phyloP scores from a whole-genome alignment of 2,329 filamentous ascomycete genomes.

The Xylaria multiplex region DNA sequence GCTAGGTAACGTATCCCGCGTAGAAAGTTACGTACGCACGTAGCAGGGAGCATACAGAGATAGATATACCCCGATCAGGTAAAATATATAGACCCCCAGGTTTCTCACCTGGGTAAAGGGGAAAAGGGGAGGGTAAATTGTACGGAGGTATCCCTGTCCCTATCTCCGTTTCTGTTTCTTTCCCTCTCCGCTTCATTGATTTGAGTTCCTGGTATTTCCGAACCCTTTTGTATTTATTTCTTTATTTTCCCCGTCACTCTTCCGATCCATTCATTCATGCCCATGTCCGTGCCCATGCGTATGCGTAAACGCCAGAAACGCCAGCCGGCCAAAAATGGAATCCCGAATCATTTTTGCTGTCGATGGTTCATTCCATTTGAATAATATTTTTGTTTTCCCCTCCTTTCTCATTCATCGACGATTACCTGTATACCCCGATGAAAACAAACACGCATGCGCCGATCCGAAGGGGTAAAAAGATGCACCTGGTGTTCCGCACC shows the following conservation, averaged over 20 bases:
- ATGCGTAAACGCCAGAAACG: conserved; percentile 23
- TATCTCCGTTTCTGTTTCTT: too few relatives aligned
- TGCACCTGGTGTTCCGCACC: background rate
- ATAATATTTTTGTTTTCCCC: background rate
- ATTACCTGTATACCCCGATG: background rate
- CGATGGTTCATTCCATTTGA: conserved; percentile 1
- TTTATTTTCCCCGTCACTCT: background rate
- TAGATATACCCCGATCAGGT: background rate
- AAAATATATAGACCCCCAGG: background rate
- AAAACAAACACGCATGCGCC: conserved; percentile 1
- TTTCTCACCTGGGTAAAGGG: background rate
- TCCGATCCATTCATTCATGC: background rate
- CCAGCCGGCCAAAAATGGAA: conserved; percentile 2
- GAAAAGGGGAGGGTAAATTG: conserved; percentile 23
- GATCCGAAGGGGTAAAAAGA: background rate
- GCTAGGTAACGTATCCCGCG: background rate
- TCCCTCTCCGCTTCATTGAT: conserved; percentile 11
- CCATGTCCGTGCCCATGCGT: background rate
- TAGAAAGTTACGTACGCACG: background rate
- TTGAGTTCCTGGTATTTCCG: conserved; percentile 37
- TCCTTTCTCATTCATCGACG: background rate
- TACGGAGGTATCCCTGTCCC: background rate
- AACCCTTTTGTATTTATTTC: conserved; percentile 19
- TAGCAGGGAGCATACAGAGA: conserved; percentile 9
- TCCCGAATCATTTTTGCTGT: background rate